Percentiles rank a stretch among this genome's conserved stretches.
Evolutionary conservation across 129 eudicot genomes (phyloP).

Genomic region (Dittrichia graveolens): DNA sequence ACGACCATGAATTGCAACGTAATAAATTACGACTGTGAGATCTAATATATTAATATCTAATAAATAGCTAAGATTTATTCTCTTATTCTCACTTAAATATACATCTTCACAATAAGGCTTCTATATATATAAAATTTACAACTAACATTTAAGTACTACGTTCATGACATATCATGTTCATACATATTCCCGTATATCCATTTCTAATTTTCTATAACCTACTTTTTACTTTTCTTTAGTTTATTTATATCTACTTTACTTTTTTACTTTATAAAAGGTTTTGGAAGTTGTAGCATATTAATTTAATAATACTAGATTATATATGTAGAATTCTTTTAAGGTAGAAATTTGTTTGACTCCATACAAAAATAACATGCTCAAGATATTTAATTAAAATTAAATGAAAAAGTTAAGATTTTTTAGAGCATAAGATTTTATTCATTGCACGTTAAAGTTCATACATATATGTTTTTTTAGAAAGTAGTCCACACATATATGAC

Average conservation of each 20-base stretch:
- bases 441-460: background rate
- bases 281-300: conserved; percentile 40
- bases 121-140: no score
- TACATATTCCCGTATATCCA: conserved; percentile 37
- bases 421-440: conserved; percentile 2
- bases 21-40: no score
- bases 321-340: conserved; percentile 36
- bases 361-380: conserved; percentile 39
- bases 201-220: conserved; percentile 4
- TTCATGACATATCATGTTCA: no score
- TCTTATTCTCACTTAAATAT: no score
- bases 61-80: no score
- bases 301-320: conserved; percentile 22
- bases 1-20: no score
- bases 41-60: no score
- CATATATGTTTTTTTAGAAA: no score
- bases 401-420: conserved; percentile 12
- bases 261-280: conserved; percentile 41
- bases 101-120: no score
- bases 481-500: no score
- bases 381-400: conserved; percentile 23
- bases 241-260: conserved; percentile 23
- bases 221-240: conserved; percentile 38
- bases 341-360: conserved; percentile 40
- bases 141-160: no score